Conservation (phyloP, 2,329 filamentous ascomycete genomes). For the Sporothrix inflata region DNA sequence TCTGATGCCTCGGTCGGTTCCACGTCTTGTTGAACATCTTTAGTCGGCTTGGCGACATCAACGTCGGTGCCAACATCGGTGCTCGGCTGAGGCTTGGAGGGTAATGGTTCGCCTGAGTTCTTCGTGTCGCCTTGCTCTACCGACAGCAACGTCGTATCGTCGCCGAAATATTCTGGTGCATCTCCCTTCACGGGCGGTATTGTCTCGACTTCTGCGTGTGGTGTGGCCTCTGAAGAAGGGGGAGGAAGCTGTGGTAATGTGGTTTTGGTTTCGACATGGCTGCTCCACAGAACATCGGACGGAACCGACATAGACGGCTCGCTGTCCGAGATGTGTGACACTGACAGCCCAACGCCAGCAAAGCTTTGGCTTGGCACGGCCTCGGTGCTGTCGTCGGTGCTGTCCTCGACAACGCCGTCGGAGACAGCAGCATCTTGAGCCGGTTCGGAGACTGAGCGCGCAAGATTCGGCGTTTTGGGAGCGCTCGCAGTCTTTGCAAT, state of each 20-base stretch:
- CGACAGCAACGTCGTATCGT: constrained; percentile 6
- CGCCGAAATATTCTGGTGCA: neutral
- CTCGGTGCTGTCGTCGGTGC: neutral
- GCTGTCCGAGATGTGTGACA: constrained; percentile 13
- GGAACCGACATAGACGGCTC: constrained; percentile 5
- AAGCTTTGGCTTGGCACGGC: neutral
- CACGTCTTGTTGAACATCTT: neutral
- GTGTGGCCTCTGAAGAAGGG: neutral
- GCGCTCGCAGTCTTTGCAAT: neutral
- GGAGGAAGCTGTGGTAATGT: no score
- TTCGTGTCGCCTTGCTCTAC: neutral
- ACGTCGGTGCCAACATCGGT: neutral
- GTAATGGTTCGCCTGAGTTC: neutral
- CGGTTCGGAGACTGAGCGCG: neutral
- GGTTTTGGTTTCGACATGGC: neutral
- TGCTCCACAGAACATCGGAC: neutral
- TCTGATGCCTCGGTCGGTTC: neutral
- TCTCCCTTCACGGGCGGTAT: neutral
- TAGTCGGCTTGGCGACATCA: neutral
- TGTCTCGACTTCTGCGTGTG: neutral
- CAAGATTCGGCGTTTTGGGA: neutral
- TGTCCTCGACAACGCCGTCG: neutral
- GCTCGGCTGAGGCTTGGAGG: neutral
- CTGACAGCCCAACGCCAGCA: neutral
- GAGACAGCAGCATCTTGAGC: neutral